Base-by-base conservation (phyloP, 2,329 filamentous ascomycete genomes). In the Basipetospora chlamydospora region DNA sequence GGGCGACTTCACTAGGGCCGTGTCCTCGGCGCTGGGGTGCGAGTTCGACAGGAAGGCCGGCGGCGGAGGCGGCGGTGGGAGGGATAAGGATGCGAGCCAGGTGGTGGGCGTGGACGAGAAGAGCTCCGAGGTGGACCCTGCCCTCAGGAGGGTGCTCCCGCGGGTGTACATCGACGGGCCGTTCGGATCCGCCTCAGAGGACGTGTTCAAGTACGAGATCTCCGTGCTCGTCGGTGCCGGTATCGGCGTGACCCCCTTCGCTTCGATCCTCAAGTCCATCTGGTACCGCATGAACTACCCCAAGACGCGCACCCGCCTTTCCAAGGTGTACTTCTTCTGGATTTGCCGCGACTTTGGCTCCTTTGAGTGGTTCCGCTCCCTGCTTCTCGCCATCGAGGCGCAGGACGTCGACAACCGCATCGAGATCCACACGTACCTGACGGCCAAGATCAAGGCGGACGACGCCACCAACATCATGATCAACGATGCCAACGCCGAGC, bases 261-360 rank as follows among this genome's bases (percentile, higher is more conserved):
- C 82, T 10, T 85, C 80, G 0, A 87, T 88, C 47, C 68, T 88
- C 51, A 92, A 92, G 66, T 86, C 80, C 37, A 88, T 92, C 59
- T 92, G 84, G 84, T 92, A 90, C 64, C 75, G 83, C 34, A 86
- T 88, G 78, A 88, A 86, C 66, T 87, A 84, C 58, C 80, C 80
- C 3, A 77, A 83, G 54, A 73, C 78, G 57, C 80, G 80, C 60
- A 87, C 81, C 3, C 69, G 81, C 4, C 67, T 92, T 29, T 70
- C 77, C 50, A 92, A 90, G 57, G 82, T 92, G 17, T 92, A 90
- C 64, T 90, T 90, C 64, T 86, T 90, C 70, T 90, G 84, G 84
- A 77, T 90, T 43, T 88, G 83, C 65, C 71, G 83, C 56, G 83
- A 90, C 57, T 88, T 88, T 50, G 82, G 79, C 23, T 85, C 80